phyloP scores from a whole-genome alignment of 2,329 filamentous ascomycete genomes.

The Clonostachys byssicola region DNA sequence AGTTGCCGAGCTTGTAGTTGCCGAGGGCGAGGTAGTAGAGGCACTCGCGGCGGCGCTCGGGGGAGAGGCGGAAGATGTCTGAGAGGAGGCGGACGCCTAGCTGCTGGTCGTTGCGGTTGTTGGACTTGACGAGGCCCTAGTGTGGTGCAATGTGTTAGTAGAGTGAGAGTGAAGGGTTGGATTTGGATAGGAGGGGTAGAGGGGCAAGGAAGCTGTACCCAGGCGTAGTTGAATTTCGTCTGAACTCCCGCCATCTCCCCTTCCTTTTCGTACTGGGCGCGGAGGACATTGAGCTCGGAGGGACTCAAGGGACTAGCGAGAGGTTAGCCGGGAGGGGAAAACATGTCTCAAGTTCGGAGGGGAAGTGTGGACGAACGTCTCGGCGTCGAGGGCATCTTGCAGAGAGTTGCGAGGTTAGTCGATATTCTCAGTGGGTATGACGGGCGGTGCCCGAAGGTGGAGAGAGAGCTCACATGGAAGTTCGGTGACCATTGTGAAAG shows the following conservation, averaged over 20 bases:
- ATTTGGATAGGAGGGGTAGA: not conserved
- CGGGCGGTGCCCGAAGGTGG: conserved; percentile 7
- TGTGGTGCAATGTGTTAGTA: not conserved
- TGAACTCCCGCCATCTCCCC: conserved; percentile 95
- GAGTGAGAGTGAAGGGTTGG: conserved; percentile 1
- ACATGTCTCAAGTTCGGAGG: not conserved
- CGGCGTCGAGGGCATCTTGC: conserved; percentile 91
- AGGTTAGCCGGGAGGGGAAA: conserved; percentile 3
- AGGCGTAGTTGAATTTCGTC: conserved; percentile 99
- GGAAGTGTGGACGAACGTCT: conserved; percentile 59
- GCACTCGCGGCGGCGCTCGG: conserved; percentile 92
- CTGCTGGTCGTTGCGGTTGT: conserved; percentile 80
- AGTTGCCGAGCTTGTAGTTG: conserved; percentile 98
- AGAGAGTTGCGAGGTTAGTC: conserved; percentile 1
- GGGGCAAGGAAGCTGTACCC: conserved; percentile 54
- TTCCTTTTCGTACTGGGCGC: conserved; percentile 94
- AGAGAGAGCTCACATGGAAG: conserved; percentile 36
- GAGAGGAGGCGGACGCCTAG: conserved; percentile 89
- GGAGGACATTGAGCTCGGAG: conserved; percentile 87
- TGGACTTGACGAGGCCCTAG: conserved; percentile 95
- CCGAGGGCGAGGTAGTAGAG: conserved; percentile 97
- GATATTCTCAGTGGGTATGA: not conserved
- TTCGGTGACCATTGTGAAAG: conserved; percentile 37
- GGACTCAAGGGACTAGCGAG: conserved; percentile 73
- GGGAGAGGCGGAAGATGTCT: conserved; percentile 92